Percentiles rank a stretch among this genome's conserved stretches.
Conservation (phyloP, 331 rosid species). For the Stylosanthes scabra region DNA sequence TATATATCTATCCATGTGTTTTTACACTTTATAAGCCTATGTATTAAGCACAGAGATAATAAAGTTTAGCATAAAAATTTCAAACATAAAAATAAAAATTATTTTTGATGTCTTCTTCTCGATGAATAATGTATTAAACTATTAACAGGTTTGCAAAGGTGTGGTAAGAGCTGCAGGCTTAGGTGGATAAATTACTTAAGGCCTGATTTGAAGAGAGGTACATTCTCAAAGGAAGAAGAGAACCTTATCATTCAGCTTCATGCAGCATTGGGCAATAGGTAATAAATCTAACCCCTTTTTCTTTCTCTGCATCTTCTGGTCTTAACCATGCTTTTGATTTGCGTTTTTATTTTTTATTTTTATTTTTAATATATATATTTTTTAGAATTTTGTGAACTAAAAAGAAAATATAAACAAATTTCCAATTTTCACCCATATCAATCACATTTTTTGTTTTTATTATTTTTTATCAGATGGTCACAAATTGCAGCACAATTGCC, state of each 20-base stretch:
- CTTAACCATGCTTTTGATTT: no score
- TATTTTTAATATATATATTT: no score
- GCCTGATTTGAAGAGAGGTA: slow-evolving; percentile 73
- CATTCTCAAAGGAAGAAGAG: slow-evolving; percentile 66
- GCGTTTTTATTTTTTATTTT: no score
- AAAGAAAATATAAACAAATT: no score
- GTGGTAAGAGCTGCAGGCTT: slow-evolving; percentile 69
- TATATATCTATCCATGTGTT: no score
- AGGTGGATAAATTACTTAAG: slow-evolving; percentile 73
- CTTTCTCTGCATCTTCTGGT: background rate
- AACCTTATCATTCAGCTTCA: slow-evolving; percentile 59
- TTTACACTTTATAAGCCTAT: no score
- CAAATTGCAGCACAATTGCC: slow-evolving; percentile 72
- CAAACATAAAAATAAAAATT: no score
- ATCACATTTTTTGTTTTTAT: no score
- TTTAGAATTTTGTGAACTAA: no score
- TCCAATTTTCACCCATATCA: no score
- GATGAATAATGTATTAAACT: slow-evolving; percentile 15
- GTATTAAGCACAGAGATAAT: no score
- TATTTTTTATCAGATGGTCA: slow-evolving; percentile 52
- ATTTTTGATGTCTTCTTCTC: background rate
- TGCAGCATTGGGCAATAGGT: slow-evolving; percentile 66
- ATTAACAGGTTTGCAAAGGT: slow-evolving; percentile 61
- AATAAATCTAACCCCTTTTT: background rate
- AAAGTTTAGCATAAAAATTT: no score